Evolutionary conservation across 1,139 yeast genomes (phyloP), one percentile per base, ranked within the genome.

Genomic region (Suhomyces wounanorum): DNA sequence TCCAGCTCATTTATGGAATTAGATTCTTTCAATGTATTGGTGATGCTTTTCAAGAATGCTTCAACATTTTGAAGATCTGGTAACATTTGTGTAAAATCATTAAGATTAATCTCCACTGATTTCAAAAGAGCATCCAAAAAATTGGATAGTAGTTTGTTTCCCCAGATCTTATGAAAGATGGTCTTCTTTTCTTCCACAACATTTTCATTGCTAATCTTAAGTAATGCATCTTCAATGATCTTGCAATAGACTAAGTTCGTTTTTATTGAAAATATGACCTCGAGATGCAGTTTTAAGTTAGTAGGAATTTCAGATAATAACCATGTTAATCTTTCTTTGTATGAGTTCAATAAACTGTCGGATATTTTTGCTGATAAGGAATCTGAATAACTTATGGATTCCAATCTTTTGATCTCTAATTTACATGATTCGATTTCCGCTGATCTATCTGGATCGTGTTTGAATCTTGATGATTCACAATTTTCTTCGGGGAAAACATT

Each of bases 401-500:
- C 55, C 18, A 50, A 45, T 37, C 57, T 56, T 30, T 54, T 57
- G 26, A 63, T 44, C 43, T 64, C 59, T 21, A 63, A 56, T 36
- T 55, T 52, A 31, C 61, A 52, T 3, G 59, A 49, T 30, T 62
- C 66, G n/a, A 61, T 46, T 35, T 59, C 52, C 23, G 50, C 49
- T 6, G 39, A 45, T 31, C 50, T 28, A 16, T 43, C 33, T 6
- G 25, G 33, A 10, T 16, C 26, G 11, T 25, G n/a, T 17, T 18
- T 39, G 3, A 21, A 3, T 9, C 33, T 14, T 25, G 23, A 4
- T 28, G 31, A 4, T 8, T 16, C 37, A 8, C 18, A 1, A 14
- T 3, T 10, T 14, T 14, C 37, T 33, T 33, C 18, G 8, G 18
- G 17, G 10, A 21, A 1, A n/a, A 18, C 7, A 8, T 18, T 28